phyloP scores from a whole-genome alignment of 352 stramenopile species.

The Phytophthora niederhauseri region DNA sequence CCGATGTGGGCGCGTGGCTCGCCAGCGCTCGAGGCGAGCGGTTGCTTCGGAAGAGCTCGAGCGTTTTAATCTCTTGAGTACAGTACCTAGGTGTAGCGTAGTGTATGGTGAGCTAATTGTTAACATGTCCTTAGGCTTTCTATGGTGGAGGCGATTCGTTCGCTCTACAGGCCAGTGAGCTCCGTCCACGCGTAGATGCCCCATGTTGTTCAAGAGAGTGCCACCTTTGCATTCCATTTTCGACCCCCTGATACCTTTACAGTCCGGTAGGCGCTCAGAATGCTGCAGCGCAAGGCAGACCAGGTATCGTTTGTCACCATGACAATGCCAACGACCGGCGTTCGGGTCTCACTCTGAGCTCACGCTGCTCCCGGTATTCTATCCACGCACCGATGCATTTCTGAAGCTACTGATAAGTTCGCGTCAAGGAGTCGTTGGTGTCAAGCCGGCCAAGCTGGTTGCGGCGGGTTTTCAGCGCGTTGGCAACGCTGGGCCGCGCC shows the following conservation, averaged over 20 bases:
- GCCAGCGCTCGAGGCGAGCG: slow-evolving; percentile 40
- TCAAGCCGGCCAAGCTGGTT: not conserved
- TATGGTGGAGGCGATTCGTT: not conserved
- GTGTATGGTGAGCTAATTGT: not conserved
- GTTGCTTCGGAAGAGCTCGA: slow-evolving; percentile 45
- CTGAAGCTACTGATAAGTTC: not conserved
- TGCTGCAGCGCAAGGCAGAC: not conserved
- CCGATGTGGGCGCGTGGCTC: slow-evolving; percentile 50
- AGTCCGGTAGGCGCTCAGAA: not conserved
- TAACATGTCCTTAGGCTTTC: not conserved
- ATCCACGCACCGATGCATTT: not conserved
- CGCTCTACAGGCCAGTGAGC: not conserved
- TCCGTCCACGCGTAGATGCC: not conserved
- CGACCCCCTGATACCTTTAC: not conserved
- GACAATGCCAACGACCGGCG: not conserved
- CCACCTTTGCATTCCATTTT: not conserved
- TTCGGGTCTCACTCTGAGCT: not conserved
- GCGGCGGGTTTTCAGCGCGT: not conserved
- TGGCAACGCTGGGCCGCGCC: not conserved
- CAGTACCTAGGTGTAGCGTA: not conserved
- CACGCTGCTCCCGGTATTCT: not conserved
- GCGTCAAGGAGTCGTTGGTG: not conserved
- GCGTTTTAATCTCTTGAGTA: slow-evolving; percentile 29
- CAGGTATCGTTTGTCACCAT: not conserved
- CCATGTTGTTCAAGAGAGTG: not conserved